Conservation (phyloP, 2,329 filamentous ascomycete genomes). For the Calycina herbarum region DNA sequence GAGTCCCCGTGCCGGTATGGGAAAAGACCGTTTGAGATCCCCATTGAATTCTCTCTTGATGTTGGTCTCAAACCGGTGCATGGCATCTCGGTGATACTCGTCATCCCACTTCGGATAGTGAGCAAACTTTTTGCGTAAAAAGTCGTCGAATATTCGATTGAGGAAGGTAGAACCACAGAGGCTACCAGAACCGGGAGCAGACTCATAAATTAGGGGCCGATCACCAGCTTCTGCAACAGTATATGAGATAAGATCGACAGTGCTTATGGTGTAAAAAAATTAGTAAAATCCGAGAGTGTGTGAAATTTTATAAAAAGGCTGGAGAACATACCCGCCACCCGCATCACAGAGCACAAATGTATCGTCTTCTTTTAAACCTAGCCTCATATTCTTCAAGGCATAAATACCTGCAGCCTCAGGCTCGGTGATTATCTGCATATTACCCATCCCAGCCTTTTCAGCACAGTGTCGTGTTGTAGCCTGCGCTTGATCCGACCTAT, state of each 20-base stretch:
- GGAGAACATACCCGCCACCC: constrained; percentile 29
- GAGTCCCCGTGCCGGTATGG: constrained; percentile 38
- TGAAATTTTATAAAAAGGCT: background rate
- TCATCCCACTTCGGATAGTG: constrained; percentile 16
- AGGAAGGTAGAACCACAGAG: constrained; percentile 33
- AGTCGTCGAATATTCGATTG: constrained; percentile 29
- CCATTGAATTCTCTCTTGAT: constrained; percentile 18
- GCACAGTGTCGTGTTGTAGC: constrained; percentile 11
- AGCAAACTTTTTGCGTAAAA: constrained; percentile 23
- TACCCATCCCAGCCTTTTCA: constrained; percentile 14
- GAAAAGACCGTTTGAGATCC: constrained; percentile 38
- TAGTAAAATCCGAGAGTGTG: background rate
- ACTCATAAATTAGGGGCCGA: constrained; percentile 27
- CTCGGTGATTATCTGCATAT: constrained; percentile 18
- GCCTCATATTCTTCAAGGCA: constrained; percentile 17
- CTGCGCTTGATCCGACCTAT: constrained; percentile 10
- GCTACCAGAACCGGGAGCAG: constrained; percentile 27
- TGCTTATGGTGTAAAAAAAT: background rate
- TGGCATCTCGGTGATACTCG: constrained; percentile 21
- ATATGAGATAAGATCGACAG: constrained; percentile 38
- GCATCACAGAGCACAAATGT: constrained; percentile 39
- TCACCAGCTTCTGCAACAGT: constrained; percentile 25
- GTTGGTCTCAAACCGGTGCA: constrained; percentile 26
- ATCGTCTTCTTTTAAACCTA: constrained; percentile 30
- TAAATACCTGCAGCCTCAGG: constrained; percentile 21